Conservation (phyloP, 1,139 yeast species). For the Pichia sp. region DNA sequence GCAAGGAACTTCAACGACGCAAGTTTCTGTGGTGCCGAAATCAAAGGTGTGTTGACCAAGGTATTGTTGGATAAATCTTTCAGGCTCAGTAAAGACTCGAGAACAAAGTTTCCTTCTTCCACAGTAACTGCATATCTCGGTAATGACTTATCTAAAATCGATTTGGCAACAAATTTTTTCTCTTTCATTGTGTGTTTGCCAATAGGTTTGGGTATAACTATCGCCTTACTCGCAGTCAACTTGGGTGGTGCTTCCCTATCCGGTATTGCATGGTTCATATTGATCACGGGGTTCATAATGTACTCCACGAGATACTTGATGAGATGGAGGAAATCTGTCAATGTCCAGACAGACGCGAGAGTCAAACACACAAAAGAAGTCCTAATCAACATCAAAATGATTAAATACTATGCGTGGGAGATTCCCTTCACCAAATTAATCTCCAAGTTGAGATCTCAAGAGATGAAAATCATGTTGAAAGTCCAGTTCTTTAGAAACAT, state of each 20-base stretch:
- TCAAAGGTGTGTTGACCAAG: slow-evolving; percentile 61
- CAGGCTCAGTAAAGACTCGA: slow-evolving; percentile 54
- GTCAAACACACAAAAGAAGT: slow-evolving; percentile 44
- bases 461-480: slow-evolving; percentile 41
- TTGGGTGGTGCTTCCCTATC: slow-evolving; percentile 63
- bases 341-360: slow-evolving; percentile 41
- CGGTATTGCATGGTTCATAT: slow-evolving; percentile 35
- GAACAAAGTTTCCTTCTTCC: slow-evolving; percentile 58
- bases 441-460: slow-evolving; percentile 37
- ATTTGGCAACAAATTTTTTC: slow-evolving; percentile 68
- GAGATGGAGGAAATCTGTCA: slow-evolving; percentile 37
- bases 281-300: slow-evolving; percentile 25
- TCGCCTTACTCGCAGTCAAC: slow-evolving; percentile 62
- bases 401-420: slow-evolving; percentile 54
- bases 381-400: slow-evolving; percentile 44
- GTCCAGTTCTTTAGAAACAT: slow-evolving; percentile 45
- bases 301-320: slow-evolving; percentile 36
- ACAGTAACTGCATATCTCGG: slow-evolving; percentile 71
- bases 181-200: slow-evolving; percentile 64
- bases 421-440: slow-evolving; percentile 41
- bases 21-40: slow-evolving; percentile 63
- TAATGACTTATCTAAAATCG: slow-evolving; percentile 75
- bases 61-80: slow-evolving; percentile 66
- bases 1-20: slow-evolving; percentile 58
- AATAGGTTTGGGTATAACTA: slow-evolving; percentile 52